A percentile compares a stretch with the other conserved stretches of the same genome.
Conservation (phyloP, 257 asterid species). For the Nicotiana attenuata region DNA sequence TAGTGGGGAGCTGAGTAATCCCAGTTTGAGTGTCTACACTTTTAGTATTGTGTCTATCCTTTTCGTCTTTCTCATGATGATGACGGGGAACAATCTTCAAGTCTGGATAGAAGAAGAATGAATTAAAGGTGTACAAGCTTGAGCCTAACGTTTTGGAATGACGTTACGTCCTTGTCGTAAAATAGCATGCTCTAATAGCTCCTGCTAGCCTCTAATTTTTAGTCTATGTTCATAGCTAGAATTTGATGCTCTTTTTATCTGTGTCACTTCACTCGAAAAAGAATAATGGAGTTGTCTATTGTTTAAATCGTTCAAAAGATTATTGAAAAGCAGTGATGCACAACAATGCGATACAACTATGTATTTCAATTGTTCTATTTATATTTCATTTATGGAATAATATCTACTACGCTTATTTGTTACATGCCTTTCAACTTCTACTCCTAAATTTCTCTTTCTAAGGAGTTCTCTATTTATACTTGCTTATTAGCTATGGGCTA, state of each 20-base stretch:
- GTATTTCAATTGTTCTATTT: background rate
- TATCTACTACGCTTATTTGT: background rate
- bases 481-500: too few relatives aligned
- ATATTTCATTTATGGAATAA: background rate
- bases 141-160: background rate
- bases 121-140: background rate
- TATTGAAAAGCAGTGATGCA: background rate
- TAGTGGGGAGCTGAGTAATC: too few relatives aligned
- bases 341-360: too few relatives aligned
- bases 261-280: background rate
- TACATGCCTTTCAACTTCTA: background rate
- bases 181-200: background rate
- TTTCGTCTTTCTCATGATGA: background rate
- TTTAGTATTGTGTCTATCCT: background rate
- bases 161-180: background rate
- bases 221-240: background rate
- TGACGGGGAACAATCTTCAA: background rate
- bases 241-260: background rate
- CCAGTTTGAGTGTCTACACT: background rate
- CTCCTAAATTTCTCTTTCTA: too few relatives aligned
- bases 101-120: background rate
- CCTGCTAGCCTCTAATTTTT: background rate
- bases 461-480: too few relatives aligned
- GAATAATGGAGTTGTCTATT: background rate
- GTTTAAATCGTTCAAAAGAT: background rate